Conservation (phyloP, 2,329 filamentous ascomycete genomes). For the Emericellopsis atlantica region DNA sequence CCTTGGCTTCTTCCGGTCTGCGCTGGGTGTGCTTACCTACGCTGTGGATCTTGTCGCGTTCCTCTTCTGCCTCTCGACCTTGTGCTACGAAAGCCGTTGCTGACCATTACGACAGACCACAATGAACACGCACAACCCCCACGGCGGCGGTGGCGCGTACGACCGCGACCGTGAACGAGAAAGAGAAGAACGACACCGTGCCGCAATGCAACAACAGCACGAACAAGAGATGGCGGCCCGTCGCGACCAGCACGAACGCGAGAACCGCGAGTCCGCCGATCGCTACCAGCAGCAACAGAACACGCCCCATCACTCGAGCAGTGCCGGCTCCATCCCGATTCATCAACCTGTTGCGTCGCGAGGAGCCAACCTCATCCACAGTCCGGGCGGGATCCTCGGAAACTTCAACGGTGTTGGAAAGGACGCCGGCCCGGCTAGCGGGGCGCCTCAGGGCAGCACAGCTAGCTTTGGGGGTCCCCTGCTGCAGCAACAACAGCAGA, state of each 20-base stretch:
- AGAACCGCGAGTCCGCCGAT: conserved; percentile 50
- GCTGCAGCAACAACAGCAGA: conserved; percentile 38
- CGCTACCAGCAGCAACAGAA: conserved; percentile 42
- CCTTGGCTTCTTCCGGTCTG: too few species aligned
- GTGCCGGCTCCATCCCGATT: conserved; percentile 76
- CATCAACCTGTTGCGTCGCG: conserved; percentile 88
- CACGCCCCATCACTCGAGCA: conserved; percentile 62
- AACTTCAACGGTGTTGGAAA: conserved; percentile 52
- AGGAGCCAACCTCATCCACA: conserved; percentile 72
- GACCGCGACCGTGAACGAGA: conserved; percentile 36
- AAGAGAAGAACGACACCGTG: conserved; percentile 33
- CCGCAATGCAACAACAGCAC: conserved; percentile 21
- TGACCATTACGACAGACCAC: conserved; percentile 6
- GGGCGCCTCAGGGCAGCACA: conserved; percentile 33
- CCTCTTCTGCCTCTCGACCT: neutral
- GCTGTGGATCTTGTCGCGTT: neutral
- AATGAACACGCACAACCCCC: conserved; percentile 35
- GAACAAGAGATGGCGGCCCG: conserved; percentile 28
- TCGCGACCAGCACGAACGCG: conserved; percentile 42
- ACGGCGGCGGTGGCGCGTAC: conserved; percentile 27
- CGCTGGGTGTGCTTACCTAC: too few species aligned
- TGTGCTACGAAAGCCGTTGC: neutral
- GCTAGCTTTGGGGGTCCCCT: conserved; percentile 38
- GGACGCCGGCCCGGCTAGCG: neutral
- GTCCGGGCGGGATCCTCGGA: conserved; percentile 75